Evolutionary conservation across 352 stramenopile species (phyloP), one percentile per base, ranked within the genome.

Genomic region (Phytophthora cactorum): DNA sequence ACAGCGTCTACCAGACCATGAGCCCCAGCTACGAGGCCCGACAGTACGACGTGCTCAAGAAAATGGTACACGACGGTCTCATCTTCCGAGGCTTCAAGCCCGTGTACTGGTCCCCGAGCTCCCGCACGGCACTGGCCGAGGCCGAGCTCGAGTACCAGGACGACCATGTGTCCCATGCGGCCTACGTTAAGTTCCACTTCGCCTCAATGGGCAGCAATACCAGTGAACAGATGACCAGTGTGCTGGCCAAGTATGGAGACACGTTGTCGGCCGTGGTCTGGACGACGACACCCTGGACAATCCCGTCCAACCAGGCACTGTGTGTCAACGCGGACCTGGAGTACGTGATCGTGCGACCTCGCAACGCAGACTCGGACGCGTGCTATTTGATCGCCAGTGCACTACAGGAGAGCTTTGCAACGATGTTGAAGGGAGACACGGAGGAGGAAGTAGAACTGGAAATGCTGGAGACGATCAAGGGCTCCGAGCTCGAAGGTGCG

Each of bases 271-370:
- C 82, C 5, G 86, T 93, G 34, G 93, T 99, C 57, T 99, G 97
- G 97, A 99, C 98, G 5, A 99, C 98, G 5, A 99, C 98, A 57
- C 98, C 98, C 5, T 99, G 97, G 97, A 99, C 97, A 22, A 97
- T 99, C 59, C 97, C 97, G 28, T 93, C 97, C 11, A 99, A 99
- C 74, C 81, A 98, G 71, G 97, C 95, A n/a, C 79, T 99, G 22
- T 97, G 95, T 61, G 90, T 99, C n/a, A 98, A 98, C 68, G 85
- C 86, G 2, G 76, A 97, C 11, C 77, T 99, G 47, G 78, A 91
- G 53, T 99, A 99, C 75, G 93, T 88, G 7, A 72, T 99, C n/a
- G 90, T 99, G 8, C 52, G 75, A 38, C 72, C 66, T 45, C 29
- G 75, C 3, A 12, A 39, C 3, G 63, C 63, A 12, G n/a, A 61